A percentile compares a stretch with the other conserved stretches of the same genome.
Evolutionary conservation across 805 yeast genomes (phyloP).

Genomic region (Huiozyma naganishii): DNA sequence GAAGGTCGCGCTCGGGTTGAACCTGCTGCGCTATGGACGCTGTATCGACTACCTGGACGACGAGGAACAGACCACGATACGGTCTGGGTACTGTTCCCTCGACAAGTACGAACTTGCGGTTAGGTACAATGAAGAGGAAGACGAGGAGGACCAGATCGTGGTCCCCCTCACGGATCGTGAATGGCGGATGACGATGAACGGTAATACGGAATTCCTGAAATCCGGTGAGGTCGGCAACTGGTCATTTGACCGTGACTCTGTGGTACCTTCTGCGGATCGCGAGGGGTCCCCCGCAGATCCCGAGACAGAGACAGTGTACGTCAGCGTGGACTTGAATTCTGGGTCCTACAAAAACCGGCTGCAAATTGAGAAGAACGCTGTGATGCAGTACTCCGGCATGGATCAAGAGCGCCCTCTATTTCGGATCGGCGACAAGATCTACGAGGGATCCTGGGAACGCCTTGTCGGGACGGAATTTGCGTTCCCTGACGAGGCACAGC

Average conservation of each 20-base stretch:
- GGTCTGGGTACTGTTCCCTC: constrained; percentile 80
- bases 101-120: constrained; percentile 41
- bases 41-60: constrained; percentile 40
- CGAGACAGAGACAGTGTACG: constrained; percentile 36
- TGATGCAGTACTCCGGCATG: constrained; percentile 46
- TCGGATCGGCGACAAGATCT: constrained; percentile 47
- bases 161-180: background rate
- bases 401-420: constrained; percentile 45
- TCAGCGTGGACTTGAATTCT: constrained; percentile 43
- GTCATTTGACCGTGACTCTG: constrained; percentile 48
- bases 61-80: constrained; percentile 36
- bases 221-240: constrained; percentile 91
- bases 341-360: constrained; percentile 22
- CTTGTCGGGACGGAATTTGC: constrained; percentile 68
- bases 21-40: constrained; percentile 43
- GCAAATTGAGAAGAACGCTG: constrained; percentile 30
- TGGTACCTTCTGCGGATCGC: background rate
- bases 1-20: constrained; percentile 78
- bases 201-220: constrained; percentile 57
- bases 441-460: constrained; percentile 66
- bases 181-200: constrained; percentile 64
- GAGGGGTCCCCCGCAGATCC: constrained; percentile 21
- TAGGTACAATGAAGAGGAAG: constrained; percentile 9
- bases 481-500: constrained; percentile 21
- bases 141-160: constrained; percentile 6